These are phyloP conservation scores for Gnomoniopsis smithogilvyi DNA, from an alignment of 2,329 filamentous ascomycete genomes.

Conservation along the genomic window DNA sequence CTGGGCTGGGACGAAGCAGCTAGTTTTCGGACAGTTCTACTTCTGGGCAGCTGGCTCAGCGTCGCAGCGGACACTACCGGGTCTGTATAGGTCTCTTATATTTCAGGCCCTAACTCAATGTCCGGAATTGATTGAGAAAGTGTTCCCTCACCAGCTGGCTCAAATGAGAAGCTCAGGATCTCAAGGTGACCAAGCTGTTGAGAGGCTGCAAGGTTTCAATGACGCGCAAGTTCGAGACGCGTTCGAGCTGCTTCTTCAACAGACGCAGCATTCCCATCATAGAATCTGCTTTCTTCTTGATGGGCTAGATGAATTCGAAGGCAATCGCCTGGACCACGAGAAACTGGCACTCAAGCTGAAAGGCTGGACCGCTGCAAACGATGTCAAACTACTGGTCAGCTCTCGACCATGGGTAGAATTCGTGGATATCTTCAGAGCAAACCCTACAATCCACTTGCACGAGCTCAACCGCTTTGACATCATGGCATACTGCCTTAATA, in stretches of 20 bases:
- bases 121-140: constrained; percentile 15
- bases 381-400: constrained; percentile 6
- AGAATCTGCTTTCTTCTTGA: constrained; percentile 12
- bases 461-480: constrained; percentile 4
- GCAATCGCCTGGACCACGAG: not conserved
- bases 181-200: not conserved
- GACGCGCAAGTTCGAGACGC: not conserved
- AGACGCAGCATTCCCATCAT: not conserved
- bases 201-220: not conserved
- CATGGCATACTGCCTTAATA: not conserved
- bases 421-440: not conserved
- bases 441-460: not conserved
- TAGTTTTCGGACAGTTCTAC: constrained; percentile 13
- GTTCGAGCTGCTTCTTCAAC: not conserved
- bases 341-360: constrained; percentile 2
- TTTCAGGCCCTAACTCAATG: constrained; percentile 19
- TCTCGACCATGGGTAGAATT: constrained; percentile 8
- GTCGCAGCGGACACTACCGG: constrained; percentile 19
- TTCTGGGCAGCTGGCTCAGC: constrained; percentile 17
- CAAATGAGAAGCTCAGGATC: not conserved
- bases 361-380: not conserved
- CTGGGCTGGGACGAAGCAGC: constrained; percentile 5
- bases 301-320: constrained; percentile 10
- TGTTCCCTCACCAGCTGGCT: constrained; percentile 8
- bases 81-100: constrained; percentile 19